Evolutionary conservation across 331 rosid genomes (phyloP).

Genomic region (Prunus yedoensis): DNA sequence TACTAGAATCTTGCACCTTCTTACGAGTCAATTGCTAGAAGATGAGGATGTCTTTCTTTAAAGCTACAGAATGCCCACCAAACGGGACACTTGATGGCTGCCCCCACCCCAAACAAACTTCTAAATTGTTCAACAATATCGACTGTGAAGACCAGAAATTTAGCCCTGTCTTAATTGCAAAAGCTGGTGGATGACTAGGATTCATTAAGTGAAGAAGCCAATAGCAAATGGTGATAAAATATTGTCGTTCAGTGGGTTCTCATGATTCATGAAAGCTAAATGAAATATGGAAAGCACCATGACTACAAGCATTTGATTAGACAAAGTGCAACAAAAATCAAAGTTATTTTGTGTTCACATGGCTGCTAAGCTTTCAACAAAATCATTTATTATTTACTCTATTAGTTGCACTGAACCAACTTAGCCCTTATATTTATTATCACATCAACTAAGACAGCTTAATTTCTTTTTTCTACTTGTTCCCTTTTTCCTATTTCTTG

Average conservation of each 20-base stretch:
- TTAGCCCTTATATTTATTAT: not conserved
- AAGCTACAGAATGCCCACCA: constrained; percentile 26
- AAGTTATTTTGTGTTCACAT: too few relatives aligned
- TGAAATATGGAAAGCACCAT: not conserved
- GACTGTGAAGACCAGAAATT: not conserved
- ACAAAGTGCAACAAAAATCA: not conserved
- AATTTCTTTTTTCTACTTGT: not conserved
- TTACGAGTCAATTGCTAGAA: not conserved
- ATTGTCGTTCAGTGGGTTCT: not conserved
- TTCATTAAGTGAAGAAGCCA: not conserved
- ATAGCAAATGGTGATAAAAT: not conserved
- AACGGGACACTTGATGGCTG: constrained; percentile 2
- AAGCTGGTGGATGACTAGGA: not conserved
- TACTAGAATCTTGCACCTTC: not conserved
- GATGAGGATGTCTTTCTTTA: not conserved
- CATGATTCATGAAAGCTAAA: constrained; percentile 3
- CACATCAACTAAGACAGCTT: not conserved
- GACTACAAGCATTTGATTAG: not conserved
- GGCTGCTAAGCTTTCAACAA: not conserved
- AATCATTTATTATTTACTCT: not conserved
- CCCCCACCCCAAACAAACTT: constrained; percentile 19
- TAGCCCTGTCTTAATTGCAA: not conserved
- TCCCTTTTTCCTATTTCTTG: not conserved
- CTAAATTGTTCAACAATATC: not conserved
- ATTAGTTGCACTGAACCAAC: not conserved